phyloP scores from a whole-genome alignment of 176 grass and related monocot genomes.

The Cymbopogon citratus region DNA sequence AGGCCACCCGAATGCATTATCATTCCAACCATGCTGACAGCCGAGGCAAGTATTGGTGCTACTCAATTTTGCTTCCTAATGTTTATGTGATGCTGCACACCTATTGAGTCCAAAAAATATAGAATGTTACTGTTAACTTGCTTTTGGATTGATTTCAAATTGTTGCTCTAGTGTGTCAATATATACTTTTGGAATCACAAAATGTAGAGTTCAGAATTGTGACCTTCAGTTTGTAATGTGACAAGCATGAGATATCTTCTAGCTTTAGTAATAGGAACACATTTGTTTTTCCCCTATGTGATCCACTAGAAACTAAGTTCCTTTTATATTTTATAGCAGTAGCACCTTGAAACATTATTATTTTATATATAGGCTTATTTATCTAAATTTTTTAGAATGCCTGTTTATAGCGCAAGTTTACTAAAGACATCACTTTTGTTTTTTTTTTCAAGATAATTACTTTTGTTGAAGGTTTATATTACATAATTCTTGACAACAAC shows the following conservation, averaged over 20 bases:
- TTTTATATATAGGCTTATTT: not conserved
- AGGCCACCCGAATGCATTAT: slow-evolving; percentile 91
- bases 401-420: not conserved
- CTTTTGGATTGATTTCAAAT: not conserved
- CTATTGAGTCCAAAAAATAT: not conserved
- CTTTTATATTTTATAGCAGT: not conserved
- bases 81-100: not conserved
- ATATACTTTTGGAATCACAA: not conserved
- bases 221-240: not conserved
- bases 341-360: not conserved
- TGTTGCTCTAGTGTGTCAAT: not conserved
- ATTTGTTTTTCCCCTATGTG: not conserved
- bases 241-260: not conserved
- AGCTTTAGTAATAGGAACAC: not conserved
- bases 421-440: not conserved
- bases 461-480: not conserved
- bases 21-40: slow-evolving; percentile 92
- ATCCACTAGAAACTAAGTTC: not conserved
- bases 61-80: slow-evolving; percentile 12
- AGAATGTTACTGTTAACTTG: not conserved
- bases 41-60: slow-evolving; percentile 52
- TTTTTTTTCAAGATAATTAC: not conserved
- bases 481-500: no score
- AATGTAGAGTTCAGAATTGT: not conserved
- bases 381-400: not conserved